Base-by-base conservation (phyloP, 148 eudicot genomes). In the Camellia japonica region DNA sequence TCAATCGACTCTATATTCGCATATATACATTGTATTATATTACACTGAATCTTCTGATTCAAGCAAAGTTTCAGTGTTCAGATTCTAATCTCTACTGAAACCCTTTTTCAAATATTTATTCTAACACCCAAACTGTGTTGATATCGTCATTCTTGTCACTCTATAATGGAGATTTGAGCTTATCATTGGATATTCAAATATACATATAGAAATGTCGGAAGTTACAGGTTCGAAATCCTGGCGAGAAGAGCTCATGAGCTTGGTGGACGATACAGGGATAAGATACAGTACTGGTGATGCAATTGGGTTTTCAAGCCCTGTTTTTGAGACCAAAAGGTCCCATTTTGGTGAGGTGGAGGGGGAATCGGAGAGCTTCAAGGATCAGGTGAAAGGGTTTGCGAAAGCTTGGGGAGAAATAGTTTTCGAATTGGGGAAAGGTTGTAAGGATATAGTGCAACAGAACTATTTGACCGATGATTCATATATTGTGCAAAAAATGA, bases 351-450 rank as follows among this genome's bases (percentile, higher is more conserved):
- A 82, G 81, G 80, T 62, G 20, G 83, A 38, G 55, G 87, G 59
- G 23, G 85, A 89, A 38, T 59, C 85, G 11, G 97, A 95, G 90
- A 91, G 88, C 80, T 80, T 93, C 66, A 86, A 82, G 83, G 99
- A 95, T 56, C 97, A 93, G 51, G 82, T 93, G 49, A 91, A 90
- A 82, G 99, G 93, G 65, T 95, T 95, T 81, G 97, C 87, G 9
- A 83, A 88, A 80, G 94, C 97, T 2, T 95, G 99, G 99, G 99
- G 92, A 30, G 99, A 95, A 79, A 75, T 95, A 65, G 78, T 90
- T 79, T 19, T 92, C 64, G 97, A 91, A 59, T 81, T 95, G 56
- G 93, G 92, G 62, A 91, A 81, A 89, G 95, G 95, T 9, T 92
- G 91, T 71, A 89, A 77, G 83, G 99, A 93, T 66, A 87, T 95